Base-by-base conservation (phyloP, 1,139 yeast species). In the Lodderomyces beijingensis region DNA sequence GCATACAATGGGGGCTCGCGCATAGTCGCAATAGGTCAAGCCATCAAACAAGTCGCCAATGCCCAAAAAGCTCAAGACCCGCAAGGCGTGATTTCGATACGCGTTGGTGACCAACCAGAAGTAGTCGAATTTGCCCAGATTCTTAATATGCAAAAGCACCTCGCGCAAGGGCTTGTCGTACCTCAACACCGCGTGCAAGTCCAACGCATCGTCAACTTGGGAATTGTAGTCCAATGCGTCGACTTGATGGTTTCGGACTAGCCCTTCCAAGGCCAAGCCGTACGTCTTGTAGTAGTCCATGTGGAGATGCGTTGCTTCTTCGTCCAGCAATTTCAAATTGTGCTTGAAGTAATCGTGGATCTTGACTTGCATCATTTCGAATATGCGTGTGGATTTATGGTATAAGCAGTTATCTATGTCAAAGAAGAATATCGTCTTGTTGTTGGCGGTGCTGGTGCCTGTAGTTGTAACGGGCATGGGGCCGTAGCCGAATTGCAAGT, bases 101-200 rank as follows among this genome's bases (percentile, higher is more conserved):
- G 98, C 98, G 53, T 91, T 91, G 11, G 98, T 91, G 48, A 88
- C 82, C 30, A 91, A 69, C 98, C 98, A 91, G 39, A 68, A 61
- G 36, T 50, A 46, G 43, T 66, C 73, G 43, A 57, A 59, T 27
- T 57, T 39, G 4, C 37, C 70, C 12, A 57, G 39, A 8, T 60
- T 44, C 42, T 65, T 76, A 42, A 82, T 47, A 4, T 59, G 47
- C 4, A 69, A 37, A 30, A 83, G 57, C 66, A 74, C 57, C 14
- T 67, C 57, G 37, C 91, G 64, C 39, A 82, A 60, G 19, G 57
- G 51, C 10, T 54, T 54, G 46, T 80, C 77, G 31, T 88, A 93
- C 30, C 65, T 55, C 37, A 91, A 65, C 7, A 87, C 83, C 29
- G 73, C 62, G 39, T 85, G 91, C 47, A 91, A 68, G 16, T 96